Evolutionary conservation across 2,329 filamentous ascomycete species (phyloP).

Genomic region (Stagonosporopsis cucurbitacearum): DNA sequence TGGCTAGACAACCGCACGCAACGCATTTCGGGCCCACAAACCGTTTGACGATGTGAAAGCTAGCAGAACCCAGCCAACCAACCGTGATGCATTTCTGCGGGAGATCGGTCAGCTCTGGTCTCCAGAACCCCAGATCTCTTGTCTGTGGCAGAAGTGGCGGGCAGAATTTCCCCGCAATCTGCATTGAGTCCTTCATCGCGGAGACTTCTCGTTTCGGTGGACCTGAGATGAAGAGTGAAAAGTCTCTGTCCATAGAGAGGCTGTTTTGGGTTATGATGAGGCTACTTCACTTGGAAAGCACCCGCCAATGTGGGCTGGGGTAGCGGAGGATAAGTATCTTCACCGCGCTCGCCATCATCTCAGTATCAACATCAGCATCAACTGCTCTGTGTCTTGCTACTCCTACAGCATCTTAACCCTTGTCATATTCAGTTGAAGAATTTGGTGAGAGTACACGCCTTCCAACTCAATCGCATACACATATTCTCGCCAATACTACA

Average conservation of each 20-base stretch:
- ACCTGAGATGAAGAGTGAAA: constrained; percentile 26
- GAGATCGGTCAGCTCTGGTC: constrained; percentile 21
- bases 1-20: constrained; percentile 21
- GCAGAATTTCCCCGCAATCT: constrained; percentile 38
- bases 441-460: constrained; percentile 18
- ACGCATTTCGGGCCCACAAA: constrained; percentile 21
- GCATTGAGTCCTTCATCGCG: constrained; percentile 20
- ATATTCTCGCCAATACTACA: constrained; percentile 20
- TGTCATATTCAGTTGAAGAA: constrained; percentile 5
- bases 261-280: constrained; percentile 4
- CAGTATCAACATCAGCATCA: constrained; percentile 7
- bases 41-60: constrained; percentile 23
- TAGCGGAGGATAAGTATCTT: constrained; percentile 26
- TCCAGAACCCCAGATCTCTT: constrained; percentile 29
- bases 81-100: constrained; percentile 15
- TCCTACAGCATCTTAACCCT: neutral
- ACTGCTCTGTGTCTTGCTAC: neutral
- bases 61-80: constrained; percentile 35
- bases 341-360: constrained; percentile 1
- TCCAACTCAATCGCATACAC: constrained; percentile 15
- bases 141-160: constrained; percentile 24
- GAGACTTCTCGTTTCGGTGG: constrained; percentile 25
- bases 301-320: constrained; percentile 28
- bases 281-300: constrained; percentile 13
- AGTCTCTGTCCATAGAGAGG: constrained; percentile 19